A percentile compares a stretch with the other conserved stretches of the same genome.
Evolutionary conservation across 2,329 filamentous ascomycete genomes (phyloP).

Genomic region (Neonectria magnoliae): DNA sequence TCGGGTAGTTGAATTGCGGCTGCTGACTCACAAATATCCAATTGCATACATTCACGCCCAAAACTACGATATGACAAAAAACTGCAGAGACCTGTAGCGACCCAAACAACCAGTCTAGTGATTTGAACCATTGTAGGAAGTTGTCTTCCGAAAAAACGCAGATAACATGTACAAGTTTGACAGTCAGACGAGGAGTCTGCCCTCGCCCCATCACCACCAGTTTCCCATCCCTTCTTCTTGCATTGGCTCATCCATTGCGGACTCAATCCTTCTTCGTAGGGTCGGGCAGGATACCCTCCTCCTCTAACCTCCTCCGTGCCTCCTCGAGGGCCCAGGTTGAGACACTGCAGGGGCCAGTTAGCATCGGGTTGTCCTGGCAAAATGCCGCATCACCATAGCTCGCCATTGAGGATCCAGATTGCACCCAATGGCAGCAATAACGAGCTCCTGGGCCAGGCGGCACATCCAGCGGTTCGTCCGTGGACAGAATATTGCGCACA

Average conservation of each 20-base stretch:
- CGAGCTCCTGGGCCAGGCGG: background rate
- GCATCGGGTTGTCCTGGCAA: slow-evolving; percentile 34
- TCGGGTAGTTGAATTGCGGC: slow-evolving; percentile 4
- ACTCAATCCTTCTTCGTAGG: slow-evolving; percentile 64
- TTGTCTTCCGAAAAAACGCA: slow-evolving; percentile 44
- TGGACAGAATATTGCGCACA: slow-evolving; percentile 18
- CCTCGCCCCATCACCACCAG: slow-evolving; percentile 23
- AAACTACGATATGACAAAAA: background rate
- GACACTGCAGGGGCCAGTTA: slow-evolving; percentile 71
- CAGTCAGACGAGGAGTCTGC: slow-evolving; percentile 26
- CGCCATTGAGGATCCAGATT: slow-evolving; percentile 16
- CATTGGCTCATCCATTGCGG: slow-evolving; percentile 22
- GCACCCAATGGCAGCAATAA: slow-evolving; percentile 7
- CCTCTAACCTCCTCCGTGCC: slow-evolving; percentile 92
- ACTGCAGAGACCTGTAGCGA: slow-evolving; percentile 17
- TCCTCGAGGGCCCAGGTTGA: slow-evolving; percentile 99
- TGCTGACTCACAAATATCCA: slow-evolving; percentile 20
- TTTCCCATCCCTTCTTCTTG: slow-evolving; percentile 25
- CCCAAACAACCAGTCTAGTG: slow-evolving; percentile 42
- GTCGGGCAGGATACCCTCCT: slow-evolving; percentile 91
- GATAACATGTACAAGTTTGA: slow-evolving; percentile 47
- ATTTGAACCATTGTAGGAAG: slow-evolving; percentile 45
- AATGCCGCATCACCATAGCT: slow-evolving; percentile 35
- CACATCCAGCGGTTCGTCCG: background rate
- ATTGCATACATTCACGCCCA: background rate